A percentile compares a stretch with the other conserved stretches of the same genome.
Evolutionary conservation across 768 basidiomycete species (phyloP).

Genomic region (Hebeloma cylindrosporum): DNA sequence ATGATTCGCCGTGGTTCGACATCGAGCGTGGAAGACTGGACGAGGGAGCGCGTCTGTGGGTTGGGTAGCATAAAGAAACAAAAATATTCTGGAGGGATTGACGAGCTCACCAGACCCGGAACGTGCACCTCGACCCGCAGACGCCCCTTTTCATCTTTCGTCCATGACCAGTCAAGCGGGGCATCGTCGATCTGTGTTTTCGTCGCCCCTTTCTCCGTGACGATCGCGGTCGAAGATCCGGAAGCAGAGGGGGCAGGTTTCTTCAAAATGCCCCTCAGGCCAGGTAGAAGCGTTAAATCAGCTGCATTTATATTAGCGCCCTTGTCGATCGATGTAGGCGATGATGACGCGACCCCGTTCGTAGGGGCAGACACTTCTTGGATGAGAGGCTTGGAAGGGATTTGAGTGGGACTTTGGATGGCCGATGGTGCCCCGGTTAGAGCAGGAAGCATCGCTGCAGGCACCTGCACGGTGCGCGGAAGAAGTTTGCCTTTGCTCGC

Average conservation of each 20-base stretch:
- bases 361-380: slow-evolving; percentile 34
- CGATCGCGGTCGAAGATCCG: slow-evolving; percentile 1
- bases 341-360: slow-evolving; percentile 26
- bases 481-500: slow-evolving; percentile 68
- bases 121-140: slow-evolving; percentile 53
- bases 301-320: slow-evolving; percentile 1
- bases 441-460: slow-evolving; percentile 35
- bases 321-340: slow-evolving; percentile 5
- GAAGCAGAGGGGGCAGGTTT: slow-evolving; percentile 13
- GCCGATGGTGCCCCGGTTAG: slow-evolving; percentile 9
- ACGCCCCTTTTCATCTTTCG: slow-evolving; percentile 35
- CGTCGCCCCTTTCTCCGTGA: background rate
- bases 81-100: background rate
- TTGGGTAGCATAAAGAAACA: slow-evolving; percentile 1
- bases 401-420: background rate
- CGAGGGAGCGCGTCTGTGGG: slow-evolving; percentile 44
- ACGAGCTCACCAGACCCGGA: slow-evolving; percentile 57
- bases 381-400: slow-evolving; percentile 35
- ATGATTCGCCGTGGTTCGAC: slow-evolving; percentile 62
- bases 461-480: slow-evolving; percentile 58
- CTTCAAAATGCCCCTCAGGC: slow-evolving; percentile 43
- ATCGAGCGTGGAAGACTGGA: slow-evolving; percentile 56
- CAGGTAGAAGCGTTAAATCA: slow-evolving; percentile 14
- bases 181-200: slow-evolving; percentile 9
- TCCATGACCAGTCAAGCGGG: slow-evolving; percentile 55